Base-by-base conservation (phyloP, 1,284 basidiomycete species). In the Irpex sp. region DNA sequence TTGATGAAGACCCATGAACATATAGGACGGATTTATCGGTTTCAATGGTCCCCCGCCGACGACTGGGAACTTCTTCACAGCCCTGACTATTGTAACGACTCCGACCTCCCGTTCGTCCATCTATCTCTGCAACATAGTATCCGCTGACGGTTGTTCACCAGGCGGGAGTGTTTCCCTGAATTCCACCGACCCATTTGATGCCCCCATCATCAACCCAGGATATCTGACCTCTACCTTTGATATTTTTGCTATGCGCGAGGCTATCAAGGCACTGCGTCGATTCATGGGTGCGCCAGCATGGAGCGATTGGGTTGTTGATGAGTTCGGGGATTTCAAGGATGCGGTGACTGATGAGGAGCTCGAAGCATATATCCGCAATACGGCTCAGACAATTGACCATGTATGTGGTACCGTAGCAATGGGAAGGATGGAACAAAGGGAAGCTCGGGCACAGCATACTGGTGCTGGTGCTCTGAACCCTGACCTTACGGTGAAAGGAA, bases 71-170 rank as follows among this genome's bases (percentile, higher is more conserved):
- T 77, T 70, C 63, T 65, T 77, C 53, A 70, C 70, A 1, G 66
- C 74, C 51, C 60, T 61, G 19, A 66, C 67, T 5, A 67, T 67
- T n/a, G 62, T 77, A 7, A 67, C 76, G 4, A 67, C 76, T 4
- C 76, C 77, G 1, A 64, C 71, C 5, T 78, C 77, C 46, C 74
- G 77, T 78, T 63, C 63, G 76, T 71, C 19, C 37, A 31, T 51
- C 50, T 4, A n/a, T 9, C 13, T 50, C n/a, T 19, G 6, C n/a
- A 7, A 4, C 26, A 37, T 15, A 31, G 15, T 37, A 33, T 39
- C 36, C 21, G 21, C 21, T 26, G 19, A n/a, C 39, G 39, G 39
- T 9, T 39, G 17, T 13, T 9, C 5, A 33, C 8, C 55, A 71
- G 70, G 68, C 36, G 73, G 73, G 8, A 66, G 63, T 37, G 62